phyloP scores from a whole-genome alignment of 345 rosid genomes.

The Anacardium occidentale region DNA sequence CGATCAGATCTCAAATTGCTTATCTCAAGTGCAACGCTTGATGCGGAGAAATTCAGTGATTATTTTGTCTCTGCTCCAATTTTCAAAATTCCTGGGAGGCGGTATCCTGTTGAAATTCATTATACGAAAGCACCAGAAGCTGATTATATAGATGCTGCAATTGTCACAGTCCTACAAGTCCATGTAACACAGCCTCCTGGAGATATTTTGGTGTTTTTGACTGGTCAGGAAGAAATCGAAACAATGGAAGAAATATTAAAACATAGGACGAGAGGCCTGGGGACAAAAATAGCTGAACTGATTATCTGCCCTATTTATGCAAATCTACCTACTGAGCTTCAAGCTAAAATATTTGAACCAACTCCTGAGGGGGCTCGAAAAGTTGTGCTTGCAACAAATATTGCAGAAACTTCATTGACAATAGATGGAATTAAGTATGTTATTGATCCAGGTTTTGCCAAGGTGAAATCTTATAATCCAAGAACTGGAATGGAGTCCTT shows the following conservation, averaged over 20 bases:
- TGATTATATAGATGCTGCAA: constrained; percentile 92
- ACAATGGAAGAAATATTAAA: constrained; percentile 88
- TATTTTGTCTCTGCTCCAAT: constrained; percentile 95
- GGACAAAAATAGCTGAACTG: constrained; percentile 89
- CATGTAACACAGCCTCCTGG: constrained; percentile 82
- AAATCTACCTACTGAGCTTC: constrained; percentile 94
- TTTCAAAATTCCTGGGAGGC: constrained; percentile 92
- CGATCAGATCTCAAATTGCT: constrained; percentile 85
- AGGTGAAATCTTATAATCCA: constrained; percentile 95
- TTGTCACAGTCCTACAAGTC: constrained; percentile 84
- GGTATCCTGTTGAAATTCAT: constrained; percentile 92
- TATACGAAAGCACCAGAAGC: constrained; percentile 98
- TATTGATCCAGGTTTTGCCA: constrained; percentile 93
- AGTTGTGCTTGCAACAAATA: constrained; percentile 93
- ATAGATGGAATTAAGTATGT: constrained; percentile 93
- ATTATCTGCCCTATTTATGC: constrained; percentile 97
- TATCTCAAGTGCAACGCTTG: constrained; percentile 95
- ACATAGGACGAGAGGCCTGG: constrained; percentile 84
- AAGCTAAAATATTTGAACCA: constrained; percentile 92
- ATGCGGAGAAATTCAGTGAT: constrained; percentile 96
- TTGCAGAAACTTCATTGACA: constrained; percentile 94
- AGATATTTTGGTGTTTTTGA: constrained; percentile 84
- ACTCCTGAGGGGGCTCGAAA: constrained; percentile 98
- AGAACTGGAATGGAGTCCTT: constrained; percentile 98
- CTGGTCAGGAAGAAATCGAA: constrained; percentile 99